Conservation (phyloP, 1,284 basidiomycete species). For the Rhodotorula sp. region DNA sequence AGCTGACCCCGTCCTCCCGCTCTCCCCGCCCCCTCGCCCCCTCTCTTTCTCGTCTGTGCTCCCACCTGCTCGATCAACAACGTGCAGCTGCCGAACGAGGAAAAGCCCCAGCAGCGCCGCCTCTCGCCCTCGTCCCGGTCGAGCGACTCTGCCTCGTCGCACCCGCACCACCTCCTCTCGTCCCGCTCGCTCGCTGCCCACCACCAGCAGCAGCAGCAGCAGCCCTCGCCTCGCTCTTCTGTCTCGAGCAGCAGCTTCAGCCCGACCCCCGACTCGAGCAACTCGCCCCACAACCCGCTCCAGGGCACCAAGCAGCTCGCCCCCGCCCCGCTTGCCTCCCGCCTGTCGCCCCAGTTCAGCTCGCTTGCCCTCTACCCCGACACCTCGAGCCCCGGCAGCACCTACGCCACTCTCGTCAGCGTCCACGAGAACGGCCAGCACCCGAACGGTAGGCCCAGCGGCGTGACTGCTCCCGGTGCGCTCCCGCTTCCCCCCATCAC, state of each 20-base stretch:
- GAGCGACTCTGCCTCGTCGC: conserved; percentile 1
- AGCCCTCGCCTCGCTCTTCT: conserved; percentile 67
- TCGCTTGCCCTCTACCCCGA: conserved; percentile 55
- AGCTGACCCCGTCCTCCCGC: background rate
- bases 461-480: conserved; percentile 14
- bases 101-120: background rate
- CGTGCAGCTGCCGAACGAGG: conserved; percentile 15
- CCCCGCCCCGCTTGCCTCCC: background rate
- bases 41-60: background rate
- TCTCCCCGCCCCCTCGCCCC: background rate
- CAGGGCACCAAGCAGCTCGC: background rate
- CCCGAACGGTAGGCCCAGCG: background rate
- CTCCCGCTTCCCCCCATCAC: background rate
- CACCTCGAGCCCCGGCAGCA: background rate
- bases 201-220: conserved; percentile 55
- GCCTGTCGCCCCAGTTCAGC: background rate
- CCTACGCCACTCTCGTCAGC: background rate
- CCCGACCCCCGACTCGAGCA: conserved; percentile 15
- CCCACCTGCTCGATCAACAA: no score
- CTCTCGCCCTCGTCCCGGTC: conserved; percentile 9
- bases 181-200: conserved; percentile 50
- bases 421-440: background rate
- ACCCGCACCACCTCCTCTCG: conserved; percentile 54
- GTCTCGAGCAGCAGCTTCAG: conserved; percentile 53
- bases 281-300: conserved; percentile 15